Evolutionary conservation across 805 yeast genomes (phyloP), one percentile per base, ranked within the genome.

Genomic region (Helenozyma rhizophorensis): DNA sequence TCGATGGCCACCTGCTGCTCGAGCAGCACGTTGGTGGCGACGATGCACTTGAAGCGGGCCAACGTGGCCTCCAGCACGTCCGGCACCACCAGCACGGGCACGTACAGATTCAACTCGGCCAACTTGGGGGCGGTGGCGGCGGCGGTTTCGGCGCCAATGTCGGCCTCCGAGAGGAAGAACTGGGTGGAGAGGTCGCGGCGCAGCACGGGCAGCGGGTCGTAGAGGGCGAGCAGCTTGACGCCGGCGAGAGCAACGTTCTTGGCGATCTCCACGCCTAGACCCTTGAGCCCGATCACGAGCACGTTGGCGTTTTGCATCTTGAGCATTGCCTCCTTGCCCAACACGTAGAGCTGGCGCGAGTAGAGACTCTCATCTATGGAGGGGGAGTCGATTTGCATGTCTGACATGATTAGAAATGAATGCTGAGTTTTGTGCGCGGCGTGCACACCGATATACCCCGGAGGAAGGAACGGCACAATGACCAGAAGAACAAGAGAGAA

Each of bases 271-370:
- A 86, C 74, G 52, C 99, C 99, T 29, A 93, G 68, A 29, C 99
- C 99, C 54, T 78, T 81, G 36, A 90, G 67, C 3, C 99, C 98
- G 42, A 89, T 76, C 29, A 93, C 72, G 30, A 93, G 74, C n/a
- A 93, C 96, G 50, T 84, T 87, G 16, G 97, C 88, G 45, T 76
- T 72, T 51, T 89, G 96, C 97, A 93, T 85, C 60, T 87, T 85
- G 50, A 89, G 69, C 99, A 93, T 93, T 32, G 99, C 99, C 46
- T 93, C 99, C 51, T 86, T 88, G 42, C 99, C 99, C 45, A 93
- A 65, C 32, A 93, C 99, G 51, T 90, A 87, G 60, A 93, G 76
- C 66, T 93, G 98, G 60, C 98, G 86, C 24, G 97, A 89, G 72
- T 93, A 93, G 47, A 93, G 74, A 37, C 94, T 73, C 70, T 93